Base-by-base conservation (phyloP, 176 grass and related monocot species). In the Panicum miliaceum region DNA sequence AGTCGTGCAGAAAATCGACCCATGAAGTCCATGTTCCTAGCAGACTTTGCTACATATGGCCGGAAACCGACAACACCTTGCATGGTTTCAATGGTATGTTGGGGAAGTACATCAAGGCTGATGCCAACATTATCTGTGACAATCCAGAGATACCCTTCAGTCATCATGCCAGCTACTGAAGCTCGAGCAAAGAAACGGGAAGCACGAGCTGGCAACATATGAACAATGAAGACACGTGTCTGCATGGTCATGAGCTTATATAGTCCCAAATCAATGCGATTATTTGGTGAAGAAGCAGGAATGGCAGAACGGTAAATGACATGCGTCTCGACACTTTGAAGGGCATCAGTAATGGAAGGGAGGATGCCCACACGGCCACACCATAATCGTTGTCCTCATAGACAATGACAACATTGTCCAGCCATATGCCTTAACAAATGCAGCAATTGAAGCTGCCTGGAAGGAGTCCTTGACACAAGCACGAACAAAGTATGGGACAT, bases 361-460 rank as follows among this genome's bases (percentile, higher is more conserved):
- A 94, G 42, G 43, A 94, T 88, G 47, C 82, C 86, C 16, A 83
- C 75, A 70, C 92, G 47, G 79, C 86, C 16, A 83, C 75, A 70
- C 92, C 92, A 68, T 88, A 88, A 13, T 71, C 70, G 41, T 79
- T 83, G 78, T 90, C 88, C 16, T 93, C 91, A 18, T 86, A 86
- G 25, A 93, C 77, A 18, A 75, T 62, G 32, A 88, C 69, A 13
- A 83, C 36, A 23, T 84, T 81, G 58, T 82, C 80, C 80, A 71
- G 37, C 38, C 52, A 82, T 82, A 71, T 8, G 23, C 16, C 15
- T 71, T 20, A 43, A 90, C 35, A 56, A 88, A 71, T 7, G 88
- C 68, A 7, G 85, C 82, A 59, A 94, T 85, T 25, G 88, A 46
- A 3, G 58, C 37, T 63, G 65, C 86, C 29, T 90, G 85, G 34